Percentiles rank a stretch among this genome's conserved stretches.
Evolutionary conservation across 257 asterid genomes (phyloP).

Genomic region (Solanum stenotomum): DNA sequence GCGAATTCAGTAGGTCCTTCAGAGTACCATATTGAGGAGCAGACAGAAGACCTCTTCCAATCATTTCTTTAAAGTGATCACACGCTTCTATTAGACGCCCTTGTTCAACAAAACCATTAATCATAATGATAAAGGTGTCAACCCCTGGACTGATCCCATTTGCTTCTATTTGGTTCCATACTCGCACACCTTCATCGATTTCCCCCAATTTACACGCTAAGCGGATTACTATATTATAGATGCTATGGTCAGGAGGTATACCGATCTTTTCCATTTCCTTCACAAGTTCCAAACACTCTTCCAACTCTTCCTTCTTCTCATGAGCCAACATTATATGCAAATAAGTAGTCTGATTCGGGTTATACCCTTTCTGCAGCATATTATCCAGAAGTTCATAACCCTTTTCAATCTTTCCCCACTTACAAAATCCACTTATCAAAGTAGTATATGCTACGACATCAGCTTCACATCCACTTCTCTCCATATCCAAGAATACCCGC

Average conservation of each 20-base stretch:
- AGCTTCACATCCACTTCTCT: slow-evolving; percentile 53
- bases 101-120: slow-evolving; percentile 59
- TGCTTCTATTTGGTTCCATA: slow-evolving; percentile 61
- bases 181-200: slow-evolving; percentile 35
- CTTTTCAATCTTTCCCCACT: slow-evolving; percentile 56
- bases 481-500: slow-evolving; percentile 61
- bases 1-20: slow-evolving; percentile 62
- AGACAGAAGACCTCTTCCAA: slow-evolving; percentile 64
- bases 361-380: slow-evolving; percentile 61
- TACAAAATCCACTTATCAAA: slow-evolving; percentile 85
- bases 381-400: slow-evolving; percentile 56
- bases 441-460: slow-evolving; percentile 72
- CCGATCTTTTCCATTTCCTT: slow-evolving; percentile 63
- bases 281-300: slow-evolving; percentile 64
- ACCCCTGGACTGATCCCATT: slow-evolving; percentile 64
- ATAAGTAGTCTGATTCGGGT: slow-evolving; percentile 65
- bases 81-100: slow-evolving; percentile 66
- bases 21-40: slow-evolving; percentile 77
- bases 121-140: slow-evolving; percentile 58
- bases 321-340: slow-evolving; percentile 72
- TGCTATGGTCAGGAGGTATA: slow-evolving; percentile 45
- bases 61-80: slow-evolving; percentile 77
- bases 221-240: slow-evolving; percentile 53
- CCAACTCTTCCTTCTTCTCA: slow-evolving; percentile 82
- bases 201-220: slow-evolving; percentile 78